These are phyloP conservation scores for Carex parvula DNA, from an alignment of 176 grass and related monocot species.

Conservation along the genomic window DNA sequence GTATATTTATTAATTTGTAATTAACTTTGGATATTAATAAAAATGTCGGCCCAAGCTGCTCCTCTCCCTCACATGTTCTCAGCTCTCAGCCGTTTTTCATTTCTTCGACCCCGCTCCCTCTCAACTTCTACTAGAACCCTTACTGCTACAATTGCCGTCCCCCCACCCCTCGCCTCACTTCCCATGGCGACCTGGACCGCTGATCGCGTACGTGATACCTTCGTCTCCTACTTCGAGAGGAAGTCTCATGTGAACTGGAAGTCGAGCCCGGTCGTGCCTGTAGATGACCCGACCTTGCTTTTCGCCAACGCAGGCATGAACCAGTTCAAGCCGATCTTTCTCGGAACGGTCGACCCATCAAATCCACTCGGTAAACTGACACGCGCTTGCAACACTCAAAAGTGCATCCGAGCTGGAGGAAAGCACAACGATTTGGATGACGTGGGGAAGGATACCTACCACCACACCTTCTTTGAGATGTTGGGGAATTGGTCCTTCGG, in stretches of 20 bases:
- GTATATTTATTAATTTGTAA: too few relatives aligned
- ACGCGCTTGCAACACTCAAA: constrained; percentile 81
- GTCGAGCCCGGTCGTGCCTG: constrained; percentile 74
- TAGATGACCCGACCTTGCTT: constrained; percentile 83
- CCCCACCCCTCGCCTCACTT: constrained; percentile 1
- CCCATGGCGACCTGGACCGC: constrained; percentile 48
- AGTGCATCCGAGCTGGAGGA: constrained; percentile 91
- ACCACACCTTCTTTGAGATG: constrained; percentile 99
- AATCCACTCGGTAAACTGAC: constrained; percentile 50
- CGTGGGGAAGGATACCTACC: constrained; percentile 96
- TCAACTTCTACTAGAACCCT: neutral
- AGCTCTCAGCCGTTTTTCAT: too few relatives aligned
- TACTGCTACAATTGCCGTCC: neutral
- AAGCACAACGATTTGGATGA: constrained; percentile 99
- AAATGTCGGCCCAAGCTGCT: too few relatives aligned
- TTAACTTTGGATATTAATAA: too few relatives aligned
- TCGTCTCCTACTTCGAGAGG: constrained; percentile 54
- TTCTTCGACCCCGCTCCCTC: neutral
- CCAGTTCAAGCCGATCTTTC: constrained; percentile 93
- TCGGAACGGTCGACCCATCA: constrained; percentile 64
- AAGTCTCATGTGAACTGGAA: constrained; percentile 63
- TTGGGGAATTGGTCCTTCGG: constrained; percentile 96
- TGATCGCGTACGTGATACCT: constrained; percentile 44
- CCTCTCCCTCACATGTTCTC: too few relatives aligned
- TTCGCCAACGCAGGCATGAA: constrained; percentile 98